Evolutionary conservation across 1,284 basidiomycete genomes (phyloP), one percentile per base, ranked within the genome.

Genomic region (Cryptococcus amylolentus): DNA sequence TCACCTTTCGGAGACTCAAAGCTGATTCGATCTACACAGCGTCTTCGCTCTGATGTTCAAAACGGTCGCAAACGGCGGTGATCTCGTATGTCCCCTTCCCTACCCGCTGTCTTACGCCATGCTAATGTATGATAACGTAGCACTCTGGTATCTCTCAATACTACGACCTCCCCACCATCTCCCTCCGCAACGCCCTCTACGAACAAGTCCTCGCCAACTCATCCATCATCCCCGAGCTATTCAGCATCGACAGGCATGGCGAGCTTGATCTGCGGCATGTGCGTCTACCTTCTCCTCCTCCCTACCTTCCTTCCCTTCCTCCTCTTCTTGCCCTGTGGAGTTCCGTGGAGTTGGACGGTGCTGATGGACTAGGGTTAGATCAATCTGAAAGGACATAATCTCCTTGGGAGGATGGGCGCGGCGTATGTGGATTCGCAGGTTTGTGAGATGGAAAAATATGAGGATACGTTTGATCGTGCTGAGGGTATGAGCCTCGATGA

Each of bases 111-210:
- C 23, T 23, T 23, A 23, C 23, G 2, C 23, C 23, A 23, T 3
- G 23, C 23, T 23, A 41, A 4, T 23, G n/a, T 14, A 16, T 9
- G 9, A 2, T n/a, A 23, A 44, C 23, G 23, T 23, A 70, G 63
- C 68, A 72, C 54, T 39, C 63, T 38, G 70, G 71, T 51, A 49
- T 70, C 5, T 55, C 66, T 1, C 68, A 71, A 46, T 74, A 55
- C 56, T 76, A 76, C 60, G 75, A 76, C 51, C 56, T 71, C 9
- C 75, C 75, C 0, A 66, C 61, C 5, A 37, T 76, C 4, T 69
- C 69, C 12, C 46, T 69, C 28, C 65, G 71, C 45, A 72, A 72
- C 52, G 60, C 63, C 4, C 38, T 69, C 18, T 57, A 71, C 10
- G 13, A 46, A n/a, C 18, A 46, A 16, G 27, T 46, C 8, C 27